A percentile compares a stretch with the other conserved stretches of the same genome.
These are phyloP conservation scores for Firmiana major DNA, from an alignment of 345 rosid species.

Conservation along the genomic window DNA sequence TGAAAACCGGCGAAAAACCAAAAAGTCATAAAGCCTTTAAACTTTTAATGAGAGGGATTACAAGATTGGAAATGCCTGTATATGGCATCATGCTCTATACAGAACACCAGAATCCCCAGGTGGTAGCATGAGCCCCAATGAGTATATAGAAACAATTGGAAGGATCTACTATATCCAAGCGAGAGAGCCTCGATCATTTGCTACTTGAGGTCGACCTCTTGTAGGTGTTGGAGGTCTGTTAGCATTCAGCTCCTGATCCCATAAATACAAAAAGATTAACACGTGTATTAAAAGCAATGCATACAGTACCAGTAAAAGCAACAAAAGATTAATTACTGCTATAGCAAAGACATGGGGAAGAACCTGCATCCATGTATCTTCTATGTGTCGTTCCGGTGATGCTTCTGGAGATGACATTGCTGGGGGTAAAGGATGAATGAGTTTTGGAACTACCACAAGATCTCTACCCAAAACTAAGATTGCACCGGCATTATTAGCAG, in stretches of 20 bases:
- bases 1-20: conserved; percentile 19
- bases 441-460: conserved; percentile 94
- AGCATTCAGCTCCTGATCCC: conserved; percentile 80
- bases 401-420: conserved; percentile 82
- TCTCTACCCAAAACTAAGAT: conserved; percentile 97
- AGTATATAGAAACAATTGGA: conserved; percentile 22
- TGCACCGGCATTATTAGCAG: conserved; percentile 99
- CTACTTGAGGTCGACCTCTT: conserved; percentile 84
- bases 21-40: conserved; percentile 29
- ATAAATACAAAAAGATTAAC: neutral
- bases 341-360: neutral
- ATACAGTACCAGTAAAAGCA: neutral
- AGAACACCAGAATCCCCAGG: conserved; percentile 38
- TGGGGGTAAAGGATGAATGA: conserved; percentile 96
- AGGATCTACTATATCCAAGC: conserved; percentile 68
- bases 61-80: conserved; percentile 28
- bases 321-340: neutral
- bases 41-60: conserved; percentile 25
- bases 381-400: conserved; percentile 76
- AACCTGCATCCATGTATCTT: conserved; percentile 99
- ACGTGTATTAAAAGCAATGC: neutral
- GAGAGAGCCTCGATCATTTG: conserved; percentile 82
- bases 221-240: conserved; percentile 96
- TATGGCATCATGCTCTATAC: conserved; percentile 46
- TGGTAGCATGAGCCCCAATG: conserved; percentile 35